Evolutionary conservation across 2,329 filamentous ascomycete species (phyloP), one percentile per base, ranked within the genome.

Genomic region (Fusarium anguioides): DNA sequence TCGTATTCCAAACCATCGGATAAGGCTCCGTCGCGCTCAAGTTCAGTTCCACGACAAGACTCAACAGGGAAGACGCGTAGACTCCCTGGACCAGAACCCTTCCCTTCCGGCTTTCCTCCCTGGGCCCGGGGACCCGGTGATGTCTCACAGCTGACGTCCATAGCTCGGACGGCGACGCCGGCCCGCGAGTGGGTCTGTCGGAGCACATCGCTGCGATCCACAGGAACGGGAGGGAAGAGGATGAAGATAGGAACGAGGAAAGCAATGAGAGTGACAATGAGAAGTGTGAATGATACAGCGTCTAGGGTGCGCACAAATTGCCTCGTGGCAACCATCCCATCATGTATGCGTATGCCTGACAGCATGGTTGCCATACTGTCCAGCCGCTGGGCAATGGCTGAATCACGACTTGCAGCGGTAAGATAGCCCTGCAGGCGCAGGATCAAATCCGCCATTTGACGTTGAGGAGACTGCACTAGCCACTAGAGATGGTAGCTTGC

Each of bases 41-140:
- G 78, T 78, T 96, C 92, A 53, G 97, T 88, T 26, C 91, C 91
- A 55, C 81, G 83, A 76, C 93, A 97, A 56, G 91, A 93, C 80
- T 96, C 95, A 76, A 97, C 80, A 1, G 94, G 94, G 76, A 96
- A 95, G 60, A 94, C 85, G 80, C 89, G 90, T 49, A 97, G 81
- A 54, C 91, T 91, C 76, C 93, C 78, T 49, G 86, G 75, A 20
- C 54, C 61, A 57, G 72, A 47, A 31, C 58, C 33, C 67, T 71
- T 57, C 45, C 64, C 61, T 10, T 72, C 57, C 29, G 70, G 64
- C 66, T 71, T 54, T 46, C 62, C 60, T 14, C 70, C 54, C 26
- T 69, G 68, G 23, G 63, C 48, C 42, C 64, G 58, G 37, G 72
- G 72, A 44, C 57, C 57, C 29, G 64, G 53, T 33, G 67, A 71